Percentiles rank a stretch among this genome's conserved stretches.
These are phyloP conservation scores for Saccharomyces hybrid DNA, from an alignment of 1,139 yeast genomes.

Conservation along the genomic window DNA sequence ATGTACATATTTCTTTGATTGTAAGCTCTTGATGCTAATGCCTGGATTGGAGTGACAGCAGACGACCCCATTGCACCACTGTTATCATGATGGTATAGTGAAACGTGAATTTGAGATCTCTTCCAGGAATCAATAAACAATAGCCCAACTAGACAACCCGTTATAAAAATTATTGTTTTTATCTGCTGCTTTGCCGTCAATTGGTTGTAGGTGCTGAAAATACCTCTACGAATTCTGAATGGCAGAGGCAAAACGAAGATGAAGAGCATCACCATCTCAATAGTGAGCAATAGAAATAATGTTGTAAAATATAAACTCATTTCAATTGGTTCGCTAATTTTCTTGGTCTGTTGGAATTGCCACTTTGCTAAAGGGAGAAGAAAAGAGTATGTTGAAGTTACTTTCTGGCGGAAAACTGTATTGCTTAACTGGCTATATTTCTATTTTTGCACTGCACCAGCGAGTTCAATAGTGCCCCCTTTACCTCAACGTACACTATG, in stretches of 20 bases:
- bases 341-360: not conserved
- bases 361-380: not conserved
- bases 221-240: slow-evolving; percentile 40
- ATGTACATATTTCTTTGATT: slow-evolving; percentile 66
- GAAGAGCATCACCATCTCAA: slow-evolving; percentile 49
- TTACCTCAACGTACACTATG: not conserved
- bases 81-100: slow-evolving; percentile 17
- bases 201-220: slow-evolving; percentile 37
- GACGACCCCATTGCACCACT: slow-evolving; percentile 7
- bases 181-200: slow-evolving; percentile 38
- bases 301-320: slow-evolving; percentile 35
- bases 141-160: slow-evolving; percentile 41
- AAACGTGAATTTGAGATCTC: slow-evolving; percentile 35
- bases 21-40: slow-evolving; percentile 42
- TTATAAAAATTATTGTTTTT: slow-evolving; percentile 43
- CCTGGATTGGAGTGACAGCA: slow-evolving; percentile 15
- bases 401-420: too few relatives aligned
- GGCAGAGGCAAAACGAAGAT: slow-evolving; percentile 59
- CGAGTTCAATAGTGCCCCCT: not conserved
- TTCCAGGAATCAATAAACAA: slow-evolving; percentile 56
- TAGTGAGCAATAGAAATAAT: slow-evolving; percentile 36
- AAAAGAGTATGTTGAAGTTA: not conserved
- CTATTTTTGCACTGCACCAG: not conserved
- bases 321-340: not conserved
- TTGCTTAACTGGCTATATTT: not conserved